phyloP scores from a whole-genome alignment of 2,329 filamentous ascomycete species.

The Exophiala mesophila region DNA sequence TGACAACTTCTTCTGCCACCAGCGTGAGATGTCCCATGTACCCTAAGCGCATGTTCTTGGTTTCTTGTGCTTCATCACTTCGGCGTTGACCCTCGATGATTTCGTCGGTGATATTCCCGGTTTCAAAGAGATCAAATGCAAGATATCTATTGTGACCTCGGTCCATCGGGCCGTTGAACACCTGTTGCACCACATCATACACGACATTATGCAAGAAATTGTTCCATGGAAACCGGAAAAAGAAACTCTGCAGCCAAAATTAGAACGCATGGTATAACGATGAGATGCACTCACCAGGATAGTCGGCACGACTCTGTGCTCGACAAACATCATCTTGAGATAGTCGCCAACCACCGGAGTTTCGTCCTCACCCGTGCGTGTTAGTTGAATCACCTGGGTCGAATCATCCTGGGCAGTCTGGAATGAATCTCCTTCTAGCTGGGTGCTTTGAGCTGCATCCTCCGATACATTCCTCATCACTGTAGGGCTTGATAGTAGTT shows the following conservation, averaged over 20 bases:
- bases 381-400: constrained; percentile 39
- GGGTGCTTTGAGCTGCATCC: constrained; percentile 7
- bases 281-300: constrained; percentile 66
- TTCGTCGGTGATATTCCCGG: constrained; percentile 79
- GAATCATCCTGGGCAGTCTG: constrained; percentile 17
- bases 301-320: constrained; percentile 88
- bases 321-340: constrained; percentile 93
- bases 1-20: constrained; percentile 96
- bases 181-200: constrained; percentile 97
- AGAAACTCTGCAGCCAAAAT: constrained; percentile 67
- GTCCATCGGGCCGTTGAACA: constrained; percentile 98
- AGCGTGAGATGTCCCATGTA: constrained; percentile 98
- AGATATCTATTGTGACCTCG: constrained; percentile 86
- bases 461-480: constrained; percentile 2
- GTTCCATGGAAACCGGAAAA: constrained; percentile 98
- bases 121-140: constrained; percentile 88
- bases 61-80: constrained; percentile 78
- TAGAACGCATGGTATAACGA: constrained; percentile 6
- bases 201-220: constrained; percentile 99
- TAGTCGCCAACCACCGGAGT: constrained; percentile 86
- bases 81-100: constrained; percentile 86
- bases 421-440: constrained; percentile 18
- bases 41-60: constrained; percentile 83
- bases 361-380: constrained; percentile 54
- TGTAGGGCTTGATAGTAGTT: constrained; percentile 19